Percentiles rank a stretch among this genome's conserved stretches.
These are phyloP conservation scores for Phlebiopsis gigantea DNA, from an alignment of 768 basidiomycete species.

Conservation along the genomic window DNA sequence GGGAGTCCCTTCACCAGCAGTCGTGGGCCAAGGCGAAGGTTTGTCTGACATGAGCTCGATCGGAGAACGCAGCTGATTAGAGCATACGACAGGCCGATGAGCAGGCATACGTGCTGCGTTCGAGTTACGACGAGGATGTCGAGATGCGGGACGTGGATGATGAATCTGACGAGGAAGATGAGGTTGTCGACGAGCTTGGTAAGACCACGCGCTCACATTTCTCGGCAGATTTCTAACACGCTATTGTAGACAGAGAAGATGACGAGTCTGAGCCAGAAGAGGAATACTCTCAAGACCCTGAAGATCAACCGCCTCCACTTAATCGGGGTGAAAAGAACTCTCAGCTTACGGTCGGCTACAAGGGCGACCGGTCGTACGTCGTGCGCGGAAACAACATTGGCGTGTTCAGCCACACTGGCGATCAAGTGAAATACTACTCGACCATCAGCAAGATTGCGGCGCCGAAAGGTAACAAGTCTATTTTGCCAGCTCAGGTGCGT, in stretches of 20 bases:
- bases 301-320: conserved; percentile 33
- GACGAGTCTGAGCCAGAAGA: conserved; percentile 26
- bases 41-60: conserved; percentile 7
- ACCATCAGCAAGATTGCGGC: conserved; percentile 82
- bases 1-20: conserved; percentile 72
- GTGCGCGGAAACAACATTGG: conserved; percentile 90
- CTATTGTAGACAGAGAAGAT: conserved; percentile 21
- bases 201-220: conserved; percentile 1
- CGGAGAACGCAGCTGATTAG: background rate
- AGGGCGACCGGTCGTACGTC: conserved; percentile 91
- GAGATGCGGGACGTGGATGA: conserved; percentile 82
- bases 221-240: background rate
- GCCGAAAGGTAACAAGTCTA: conserved; percentile 66
- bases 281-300: conserved; percentile 39
- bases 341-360: conserved; percentile 90
- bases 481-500: conserved; percentile 80
- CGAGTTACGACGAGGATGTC: conserved; percentile 66
- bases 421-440: conserved; percentile 77
- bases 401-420: conserved; percentile 72
- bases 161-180: conserved; percentile 73
- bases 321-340: conserved; percentile 70
- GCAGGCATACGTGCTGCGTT: conserved; percentile 73
- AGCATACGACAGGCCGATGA: conserved; percentile 61
- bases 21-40: conserved; percentile 83
- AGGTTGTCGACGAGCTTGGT: conserved; percentile 70